Percentiles rank a stretch among this genome's conserved stretches.
Conservation (phyloP, 176 grass and related monocot species). For the Musa itinerans region DNA sequence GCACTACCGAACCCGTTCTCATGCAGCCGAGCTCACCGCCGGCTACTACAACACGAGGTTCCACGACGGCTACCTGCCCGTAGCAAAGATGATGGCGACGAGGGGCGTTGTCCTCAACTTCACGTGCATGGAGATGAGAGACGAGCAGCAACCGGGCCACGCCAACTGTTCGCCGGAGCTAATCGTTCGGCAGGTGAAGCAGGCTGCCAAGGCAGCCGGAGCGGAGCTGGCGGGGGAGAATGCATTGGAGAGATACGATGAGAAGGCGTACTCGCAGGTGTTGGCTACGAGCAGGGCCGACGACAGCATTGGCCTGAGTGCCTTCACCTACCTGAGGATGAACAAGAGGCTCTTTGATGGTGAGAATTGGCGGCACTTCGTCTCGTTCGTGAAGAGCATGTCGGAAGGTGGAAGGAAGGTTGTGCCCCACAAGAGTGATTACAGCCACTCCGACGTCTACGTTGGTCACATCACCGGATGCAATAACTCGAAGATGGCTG, state of each 20-base stretch:
- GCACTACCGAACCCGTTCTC: slow-evolving; percentile 87
- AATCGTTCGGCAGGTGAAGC: slow-evolving; percentile 68
- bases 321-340: slow-evolving; percentile 92
- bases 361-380: slow-evolving; percentile 83
- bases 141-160: slow-evolving; percentile 83
- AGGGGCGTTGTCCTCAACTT: slow-evolving; percentile 79
- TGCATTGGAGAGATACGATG: slow-evolving; percentile 90
- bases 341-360: slow-evolving; percentile 82
- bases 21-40: slow-evolving; percentile 90
- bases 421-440: slow-evolving; percentile 49
- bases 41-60: slow-evolving; percentile 92
- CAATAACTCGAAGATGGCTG: background rate
- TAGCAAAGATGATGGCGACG: slow-evolving; percentile 54
- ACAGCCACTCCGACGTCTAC: slow-evolving; percentile 72
- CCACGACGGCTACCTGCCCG: slow-evolving; percentile 61
- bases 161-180: slow-evolving; percentile 67
- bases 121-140: slow-evolving; percentile 99
- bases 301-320: slow-evolving; percentile 37
- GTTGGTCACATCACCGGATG: slow-evolving; percentile 55
- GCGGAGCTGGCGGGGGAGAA: slow-evolving; percentile 89
- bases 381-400: slow-evolving; percentile 76
- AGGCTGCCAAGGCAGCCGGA: slow-evolving; percentile 22
- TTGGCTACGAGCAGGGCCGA: slow-evolving; percentile 27
- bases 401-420: slow-evolving; percentile 37
- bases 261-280: slow-evolving; percentile 62